phyloP scores from a whole-genome alignment of 768 basidiomycete species.

The Rhizopogon rudus region DNA sequence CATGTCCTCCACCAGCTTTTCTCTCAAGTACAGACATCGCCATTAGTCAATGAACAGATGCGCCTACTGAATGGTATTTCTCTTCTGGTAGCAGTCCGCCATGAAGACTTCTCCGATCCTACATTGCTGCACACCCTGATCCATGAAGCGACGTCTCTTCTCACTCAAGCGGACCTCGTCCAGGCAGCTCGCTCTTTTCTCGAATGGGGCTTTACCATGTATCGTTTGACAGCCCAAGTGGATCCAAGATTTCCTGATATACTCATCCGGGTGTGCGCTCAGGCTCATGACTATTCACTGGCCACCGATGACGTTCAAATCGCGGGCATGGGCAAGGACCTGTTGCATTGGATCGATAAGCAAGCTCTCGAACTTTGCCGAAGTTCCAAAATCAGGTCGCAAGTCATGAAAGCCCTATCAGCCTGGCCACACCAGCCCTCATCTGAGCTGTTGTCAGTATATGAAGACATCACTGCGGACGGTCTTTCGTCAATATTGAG shows the following conservation, averaged over 20 bases:
- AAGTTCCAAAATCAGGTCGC: slow-evolving; percentile 30
- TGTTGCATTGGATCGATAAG: slow-evolving; percentile 61
- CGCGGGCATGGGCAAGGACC: slow-evolving; percentile 36
- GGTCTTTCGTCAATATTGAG: slow-evolving; percentile 51
- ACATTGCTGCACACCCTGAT: slow-evolving; percentile 65
- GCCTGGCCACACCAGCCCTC: slow-evolving; percentile 74
- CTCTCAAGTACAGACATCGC: slow-evolving; percentile 55
- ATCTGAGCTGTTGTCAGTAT: slow-evolving; percentile 37
- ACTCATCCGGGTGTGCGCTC: slow-evolving; percentile 62
- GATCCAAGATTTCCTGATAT: slow-evolving; percentile 59
- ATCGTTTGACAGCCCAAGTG: slow-evolving; percentile 32
- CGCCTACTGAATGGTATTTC: slow-evolving; percentile 69
- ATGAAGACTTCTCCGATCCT: slow-evolving; percentile 47
- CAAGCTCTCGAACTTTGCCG: slow-evolving; percentile 41
- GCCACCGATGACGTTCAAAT: slow-evolving; percentile 24
- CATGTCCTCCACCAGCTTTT: slow-evolving; percentile 76
- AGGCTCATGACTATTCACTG: slow-evolving; percentile 50
- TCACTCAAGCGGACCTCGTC: slow-evolving; percentile 65
- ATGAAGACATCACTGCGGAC: slow-evolving; percentile 39
- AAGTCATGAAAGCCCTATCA: slow-evolving; percentile 53
- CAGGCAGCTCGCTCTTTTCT: slow-evolving; percentile 70
- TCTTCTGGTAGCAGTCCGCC: slow-evolving; percentile 65
- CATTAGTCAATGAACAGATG: slow-evolving; percentile 80
- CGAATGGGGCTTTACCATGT: slow-evolving; percentile 66
- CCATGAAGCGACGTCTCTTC: slow-evolving; percentile 58